A percentile compares a stretch with the other conserved stretches of the same genome.
These are phyloP conservation scores for Nakazawaea peltata DNA, from an alignment of 805 yeast genomes.

Conservation along the genomic window DNA sequence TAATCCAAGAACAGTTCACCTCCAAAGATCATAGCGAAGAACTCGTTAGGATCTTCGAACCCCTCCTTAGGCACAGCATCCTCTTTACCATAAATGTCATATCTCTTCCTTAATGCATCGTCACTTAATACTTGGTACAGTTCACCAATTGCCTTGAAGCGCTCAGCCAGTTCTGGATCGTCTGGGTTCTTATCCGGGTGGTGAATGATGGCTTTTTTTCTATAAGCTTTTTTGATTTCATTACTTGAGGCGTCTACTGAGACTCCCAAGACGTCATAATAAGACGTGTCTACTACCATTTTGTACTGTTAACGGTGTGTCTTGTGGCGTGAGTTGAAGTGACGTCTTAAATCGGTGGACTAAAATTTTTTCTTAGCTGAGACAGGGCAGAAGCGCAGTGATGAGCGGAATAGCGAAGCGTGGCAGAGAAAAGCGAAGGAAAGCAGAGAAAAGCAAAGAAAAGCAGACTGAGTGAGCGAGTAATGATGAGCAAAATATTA, in stretches of 20 bases:
- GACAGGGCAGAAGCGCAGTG: too few species aligned
- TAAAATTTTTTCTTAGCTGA: too few species aligned
- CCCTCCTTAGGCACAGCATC: constrained; percentile 63
- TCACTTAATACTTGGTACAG: constrained; percentile 82
- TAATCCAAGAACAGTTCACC: constrained; percentile 73
- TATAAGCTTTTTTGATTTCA: constrained; percentile 89
- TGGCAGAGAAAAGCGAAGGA: too few species aligned
- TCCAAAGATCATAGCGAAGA: constrained; percentile 77
- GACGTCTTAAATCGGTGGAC: too few species aligned
- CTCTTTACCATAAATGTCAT: constrained; percentile 83
- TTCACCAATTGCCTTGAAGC: constrained; percentile 68
- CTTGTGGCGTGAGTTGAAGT: too few species aligned
- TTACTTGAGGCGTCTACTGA: constrained; percentile 59
- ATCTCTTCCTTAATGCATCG: constrained; percentile 53
- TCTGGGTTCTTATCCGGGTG: constrained; percentile 98
- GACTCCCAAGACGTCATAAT: constrained; percentile 77
- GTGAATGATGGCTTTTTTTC: constrained; percentile 79
- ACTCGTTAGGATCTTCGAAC: constrained; percentile 80
- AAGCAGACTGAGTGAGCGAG: too few species aligned
- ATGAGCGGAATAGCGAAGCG: too few species aligned
- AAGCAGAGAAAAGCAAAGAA: too few species aligned
- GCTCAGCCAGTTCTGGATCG: constrained; percentile 81
- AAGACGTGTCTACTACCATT: constrained; percentile 82
- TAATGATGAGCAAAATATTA: too few species aligned
- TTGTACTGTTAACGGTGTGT: too few species aligned